Evolutionary conservation across 192 early-diverging fungal genomes (phyloP).

Genomic region (Entophlyctis luteolus): DNA sequence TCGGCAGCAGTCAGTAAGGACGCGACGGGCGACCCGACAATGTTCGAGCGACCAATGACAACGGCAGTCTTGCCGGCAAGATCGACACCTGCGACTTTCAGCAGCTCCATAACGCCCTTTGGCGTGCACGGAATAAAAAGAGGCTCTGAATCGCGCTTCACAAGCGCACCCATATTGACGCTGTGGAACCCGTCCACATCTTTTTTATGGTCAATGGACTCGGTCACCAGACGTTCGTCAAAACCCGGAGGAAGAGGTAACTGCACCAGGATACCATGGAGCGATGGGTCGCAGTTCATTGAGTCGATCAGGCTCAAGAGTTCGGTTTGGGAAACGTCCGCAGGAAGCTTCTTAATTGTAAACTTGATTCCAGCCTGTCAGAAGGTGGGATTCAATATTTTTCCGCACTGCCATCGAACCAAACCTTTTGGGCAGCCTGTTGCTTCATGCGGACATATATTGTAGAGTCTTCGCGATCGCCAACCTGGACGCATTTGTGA

Average conservation of each 20-base stretch:
- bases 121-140: constrained; percentile 96
- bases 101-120: constrained; percentile 83
- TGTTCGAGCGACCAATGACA: constrained; percentile 96
- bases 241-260: constrained; percentile 87
- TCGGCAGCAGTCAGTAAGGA: constrained; percentile 74
- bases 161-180: constrained; percentile 85
- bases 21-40: constrained; percentile 87
- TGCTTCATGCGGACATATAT: constrained; percentile 92
- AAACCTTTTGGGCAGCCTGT: constrained; percentile 79
- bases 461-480: constrained; percentile 86
- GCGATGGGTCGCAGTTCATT: constrained; percentile 72
- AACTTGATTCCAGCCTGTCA: constrained; percentile 73
- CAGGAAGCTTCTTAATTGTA: constrained; percentile 62
- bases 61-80: constrained; percentile 84
- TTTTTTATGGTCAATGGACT: constrained; percentile 79
- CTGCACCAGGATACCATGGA: constrained; percentile 97
- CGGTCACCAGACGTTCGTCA: constrained; percentile 75
- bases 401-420: not conserved
- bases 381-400: not conserved
- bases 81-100: constrained; percentile 61
- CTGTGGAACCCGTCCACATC: constrained; percentile 99
- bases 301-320: constrained; percentile 63
- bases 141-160: constrained; percentile 73
- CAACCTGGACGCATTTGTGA: constrained; percentile 73
- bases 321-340: constrained; percentile 63